These are phyloP conservation scores for Cucumis cinereus DNA, from an alignment of 306 rosid genomes.

Conservation along the genomic window DNA sequence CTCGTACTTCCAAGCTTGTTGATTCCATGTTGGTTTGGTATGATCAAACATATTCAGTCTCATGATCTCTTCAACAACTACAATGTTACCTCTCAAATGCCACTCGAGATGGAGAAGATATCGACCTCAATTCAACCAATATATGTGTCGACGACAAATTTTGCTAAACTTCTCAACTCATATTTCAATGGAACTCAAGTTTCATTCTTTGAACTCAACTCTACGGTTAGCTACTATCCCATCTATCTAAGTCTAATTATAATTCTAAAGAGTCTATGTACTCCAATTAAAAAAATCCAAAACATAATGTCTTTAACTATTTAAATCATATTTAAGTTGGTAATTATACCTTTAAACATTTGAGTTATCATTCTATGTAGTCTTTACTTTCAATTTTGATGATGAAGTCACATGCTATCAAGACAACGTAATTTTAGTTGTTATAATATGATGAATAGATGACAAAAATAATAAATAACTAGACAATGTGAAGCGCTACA, in stretches of 20 bases:
- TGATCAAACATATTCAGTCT: conserved; percentile 2
- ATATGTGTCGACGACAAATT: background rate
- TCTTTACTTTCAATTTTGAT: background rate
- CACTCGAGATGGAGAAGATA: background rate
- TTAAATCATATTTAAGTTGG: too few relatives aligned
- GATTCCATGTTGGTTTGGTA: conserved; percentile 13
- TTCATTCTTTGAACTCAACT: conserved; percentile 8
- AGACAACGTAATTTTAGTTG: too few relatives aligned
- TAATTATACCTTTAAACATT: too few relatives aligned
- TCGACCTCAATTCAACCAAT: conserved; percentile 8
- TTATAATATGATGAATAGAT: too few relatives aligned
- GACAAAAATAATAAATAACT: background rate
- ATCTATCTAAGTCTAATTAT: background rate
- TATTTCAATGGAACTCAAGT: background rate
- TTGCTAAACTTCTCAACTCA: background rate
- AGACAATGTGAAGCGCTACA: background rate
- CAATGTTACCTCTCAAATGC: background rate
- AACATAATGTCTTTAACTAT: too few relatives aligned
- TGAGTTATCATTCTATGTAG: background rate
- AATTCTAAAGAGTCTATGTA: too few relatives aligned
- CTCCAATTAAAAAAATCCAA: too few relatives aligned
- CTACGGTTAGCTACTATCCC: background rate
- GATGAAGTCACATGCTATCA: too few relatives aligned
- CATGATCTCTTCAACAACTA: background rate
- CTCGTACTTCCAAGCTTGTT: conserved; percentile 7